Percentiles rank a stretch among this genome's conserved stretches.
Conservation (phyloP, 306 rosid genomes). For the Hippophae gyantsensis region DNA sequence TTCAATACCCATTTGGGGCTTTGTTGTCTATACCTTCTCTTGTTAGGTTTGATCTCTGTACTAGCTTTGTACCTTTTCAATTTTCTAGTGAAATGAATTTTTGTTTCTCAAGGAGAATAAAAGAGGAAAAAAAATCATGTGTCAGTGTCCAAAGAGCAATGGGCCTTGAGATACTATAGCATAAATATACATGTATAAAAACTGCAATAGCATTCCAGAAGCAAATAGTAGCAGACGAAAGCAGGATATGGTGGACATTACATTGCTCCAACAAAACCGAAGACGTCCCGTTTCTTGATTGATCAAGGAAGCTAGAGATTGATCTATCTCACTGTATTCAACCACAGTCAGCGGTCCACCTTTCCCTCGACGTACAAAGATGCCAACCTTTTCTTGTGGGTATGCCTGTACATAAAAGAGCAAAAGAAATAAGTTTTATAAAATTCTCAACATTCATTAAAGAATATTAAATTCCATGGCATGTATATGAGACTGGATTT, state of each 20-base stretch:
- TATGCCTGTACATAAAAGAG: constrained; percentile 58
- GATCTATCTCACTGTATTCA: constrained; percentile 88
- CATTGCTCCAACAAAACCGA: constrained; percentile 98
- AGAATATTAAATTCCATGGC: not conserved
- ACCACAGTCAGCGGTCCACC: constrained; percentile 96
- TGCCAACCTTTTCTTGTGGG: constrained; percentile 99
- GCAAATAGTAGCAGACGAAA: constrained; percentile 18
- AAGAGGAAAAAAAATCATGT: too few species aligned
- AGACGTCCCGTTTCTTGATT: constrained; percentile 95
- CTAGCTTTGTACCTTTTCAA: too few species aligned
- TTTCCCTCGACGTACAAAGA: constrained; percentile 88
- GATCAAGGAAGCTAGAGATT: constrained; percentile 67
- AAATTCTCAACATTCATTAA: not conserved
- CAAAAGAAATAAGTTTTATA: constrained; percentile 3
- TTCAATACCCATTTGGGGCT: too few species aligned
- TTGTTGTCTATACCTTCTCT: too few species aligned
- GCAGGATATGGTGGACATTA: constrained; percentile 30
- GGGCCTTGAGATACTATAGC: not conserved
- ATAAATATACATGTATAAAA: constrained; percentile 12
- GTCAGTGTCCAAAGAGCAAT: not conserved
- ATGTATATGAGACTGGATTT: not conserved
- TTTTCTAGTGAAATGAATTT: too few species aligned
- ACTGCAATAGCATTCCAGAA: not conserved
- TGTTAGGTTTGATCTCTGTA: too few species aligned
- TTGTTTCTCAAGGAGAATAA: too few species aligned